phyloP scores from a whole-genome alignment of 306 rosid genomes.

The Begonia masoniana region DNA sequence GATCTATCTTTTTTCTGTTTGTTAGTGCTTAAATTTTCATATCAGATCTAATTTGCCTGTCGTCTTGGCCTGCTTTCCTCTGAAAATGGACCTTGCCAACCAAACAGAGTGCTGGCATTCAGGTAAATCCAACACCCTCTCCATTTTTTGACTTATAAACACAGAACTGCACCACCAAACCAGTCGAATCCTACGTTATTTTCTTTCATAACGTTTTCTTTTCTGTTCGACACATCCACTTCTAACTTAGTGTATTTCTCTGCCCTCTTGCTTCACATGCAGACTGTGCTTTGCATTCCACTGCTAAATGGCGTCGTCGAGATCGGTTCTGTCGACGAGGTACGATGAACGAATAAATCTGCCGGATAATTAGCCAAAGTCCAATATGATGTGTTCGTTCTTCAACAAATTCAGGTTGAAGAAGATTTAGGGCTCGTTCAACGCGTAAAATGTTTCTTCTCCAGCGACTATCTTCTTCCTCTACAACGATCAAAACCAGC shows the following conservation, averaged over 20 bases:
- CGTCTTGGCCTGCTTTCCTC: no score
- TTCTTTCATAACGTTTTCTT: no score
- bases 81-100: not conserved
- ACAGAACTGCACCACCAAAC: no score
- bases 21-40: no score
- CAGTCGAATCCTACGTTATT: no score
- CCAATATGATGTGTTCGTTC: not conserved
- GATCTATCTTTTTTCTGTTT: no score
- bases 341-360: not conserved
- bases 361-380: not conserved
- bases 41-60: not conserved
- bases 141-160: no score
- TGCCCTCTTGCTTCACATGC: constrained; percentile 4
- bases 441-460: constrained; percentile 61
- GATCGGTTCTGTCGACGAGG: constrained; percentile 69
- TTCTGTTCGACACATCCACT: no score
- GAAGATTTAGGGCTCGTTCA: constrained; percentile 56
- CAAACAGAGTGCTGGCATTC: constrained; percentile 74
- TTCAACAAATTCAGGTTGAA: constrained; percentile 27
- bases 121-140: constrained; percentile 17
- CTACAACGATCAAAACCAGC: constrained; percentile 64
- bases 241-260: no score
- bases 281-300: constrained; percentile 95
- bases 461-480: constrained; percentile 15
- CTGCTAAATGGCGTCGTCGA: constrained; percentile 79